phyloP scores from a whole-genome alignment of 352 stramenopile genomes.

The Phytopythium litorale region DNA sequence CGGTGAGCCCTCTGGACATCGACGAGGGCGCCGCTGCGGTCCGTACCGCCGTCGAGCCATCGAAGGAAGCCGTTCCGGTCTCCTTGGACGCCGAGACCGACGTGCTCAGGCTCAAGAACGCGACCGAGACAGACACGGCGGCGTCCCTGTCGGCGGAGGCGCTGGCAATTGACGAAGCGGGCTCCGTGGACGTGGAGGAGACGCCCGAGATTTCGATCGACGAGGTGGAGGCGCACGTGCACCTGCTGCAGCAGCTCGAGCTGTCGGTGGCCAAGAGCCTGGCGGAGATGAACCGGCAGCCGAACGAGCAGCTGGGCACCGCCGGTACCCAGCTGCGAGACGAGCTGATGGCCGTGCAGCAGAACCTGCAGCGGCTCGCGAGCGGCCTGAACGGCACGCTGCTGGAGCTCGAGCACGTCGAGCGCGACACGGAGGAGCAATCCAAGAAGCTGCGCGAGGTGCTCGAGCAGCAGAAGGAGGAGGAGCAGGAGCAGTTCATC shows the following conservation, averaged over 20 bases:
- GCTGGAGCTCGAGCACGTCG: conserved; percentile 72
- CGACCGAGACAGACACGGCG: background rate
- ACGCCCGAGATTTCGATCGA: conserved; percentile 63
- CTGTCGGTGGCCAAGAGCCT: conserved; percentile 66
- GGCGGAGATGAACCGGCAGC: conserved; percentile 22
- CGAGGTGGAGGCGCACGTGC: conserved; percentile 71
- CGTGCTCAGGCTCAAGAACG: background rate
- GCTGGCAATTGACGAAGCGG: background rate
- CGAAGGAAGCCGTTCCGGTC: background rate
- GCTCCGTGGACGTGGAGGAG: conserved; percentile 7
- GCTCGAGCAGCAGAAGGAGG: conserved; percentile 69
- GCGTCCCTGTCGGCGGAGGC: background rate
- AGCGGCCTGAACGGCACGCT: conserved; percentile 70
- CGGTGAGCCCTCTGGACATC: conserved; percentile 7
- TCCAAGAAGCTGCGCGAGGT: conserved; percentile 78
- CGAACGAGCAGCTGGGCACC: conserved; percentile 10
- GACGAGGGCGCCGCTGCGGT: background rate
- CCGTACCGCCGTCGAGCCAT: background rate
- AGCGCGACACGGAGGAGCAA: conserved; percentile 76
- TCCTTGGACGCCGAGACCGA: background rate
- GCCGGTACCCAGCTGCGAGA: conserved; percentile 12
- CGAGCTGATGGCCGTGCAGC: conserved; percentile 42
- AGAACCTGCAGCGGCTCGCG: conserved; percentile 68
- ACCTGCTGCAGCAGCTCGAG: conserved; percentile 70
- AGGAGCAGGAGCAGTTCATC: conserved; percentile 74